Base-by-base conservation (phyloP, 2,329 filamentous ascomycete genomes). In the Harringtonia lauricola region DNA sequence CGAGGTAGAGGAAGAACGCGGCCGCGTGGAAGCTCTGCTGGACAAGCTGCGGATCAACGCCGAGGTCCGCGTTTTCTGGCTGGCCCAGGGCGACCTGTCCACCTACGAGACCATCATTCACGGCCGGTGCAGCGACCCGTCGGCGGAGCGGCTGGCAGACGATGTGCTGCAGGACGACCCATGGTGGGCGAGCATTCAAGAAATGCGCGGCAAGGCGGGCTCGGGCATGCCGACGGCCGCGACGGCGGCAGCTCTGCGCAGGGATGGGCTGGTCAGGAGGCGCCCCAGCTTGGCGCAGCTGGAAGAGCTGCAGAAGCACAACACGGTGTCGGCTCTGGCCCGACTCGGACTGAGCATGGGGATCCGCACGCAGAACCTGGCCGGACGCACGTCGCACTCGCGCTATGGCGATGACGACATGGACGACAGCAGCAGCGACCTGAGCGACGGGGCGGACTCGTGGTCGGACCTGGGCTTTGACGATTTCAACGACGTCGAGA, bases 11-110 rank as follows among this genome's bases (percentile, higher is more conserved):
- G 84, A 94, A 59, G 87, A 94, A 59, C 69, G 76, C 30, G 74
- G 72, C 2, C 70, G 86, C 45, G 81, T 94, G 15, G 76, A 76
- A 47, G 76, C 81, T 1, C 67, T 94, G 2, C 68, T 94, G 1
- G 83, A 86, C 19, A 94, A 90, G 57, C 62, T 94, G 9, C 72
- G 87, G 15, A 94, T 94, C 39, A 76, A 88, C 48, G 87, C 86
- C 3, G 71, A 86, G 49, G 76, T 94, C 0, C 62, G 83, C 14
- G 87, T 94, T 1, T 88, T 89, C 55, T 92, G 83, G 76, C 71
- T 94, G 33, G 83, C 86, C 2, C 83, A 76, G 39, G 86, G 86
- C 1, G 65, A 76, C 15, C 59, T 94, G 5, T 70, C 77, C 33
- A 82, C 79, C 1, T 94, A 94, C 54, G 80, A 89, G 50, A 68